Evolutionary conservation across 371 early-diverging fungal species (phyloP).

Genomic region (Coemansia sp.): DNA sequence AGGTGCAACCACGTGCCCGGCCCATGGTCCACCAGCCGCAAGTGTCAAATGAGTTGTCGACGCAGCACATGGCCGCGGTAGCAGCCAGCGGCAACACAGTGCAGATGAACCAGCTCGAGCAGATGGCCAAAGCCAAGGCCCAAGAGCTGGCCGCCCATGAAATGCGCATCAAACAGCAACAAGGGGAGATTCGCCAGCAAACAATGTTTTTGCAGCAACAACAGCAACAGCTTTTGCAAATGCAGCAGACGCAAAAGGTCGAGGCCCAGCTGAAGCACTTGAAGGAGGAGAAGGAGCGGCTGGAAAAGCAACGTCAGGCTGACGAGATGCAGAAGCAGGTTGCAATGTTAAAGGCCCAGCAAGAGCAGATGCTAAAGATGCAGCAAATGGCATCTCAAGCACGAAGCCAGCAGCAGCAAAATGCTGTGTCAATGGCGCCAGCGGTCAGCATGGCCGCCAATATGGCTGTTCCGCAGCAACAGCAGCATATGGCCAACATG

Average conservation of each 20-base stretch:
- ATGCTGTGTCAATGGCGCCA: constrained; percentile 1
- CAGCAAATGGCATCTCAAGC: constrained; percentile 47
- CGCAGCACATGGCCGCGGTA: constrained; percentile 32
- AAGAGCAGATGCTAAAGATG: constrained; percentile 48
- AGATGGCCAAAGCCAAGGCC: constrained; percentile 39
- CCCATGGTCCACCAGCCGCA: constrained; percentile 17
- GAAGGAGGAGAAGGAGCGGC: constrained; percentile 37
- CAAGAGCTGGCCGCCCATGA: constrained; percentile 49
- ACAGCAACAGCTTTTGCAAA: constrained; percentile 45
- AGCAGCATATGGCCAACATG: neutral
- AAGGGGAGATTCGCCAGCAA: constrained; percentile 46
- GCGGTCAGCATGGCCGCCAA: constrained; percentile 2
- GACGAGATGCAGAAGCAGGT: constrained; percentile 41
- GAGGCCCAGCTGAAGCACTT: constrained; percentile 49
- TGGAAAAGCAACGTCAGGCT: constrained; percentile 41
- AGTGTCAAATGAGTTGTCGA: neutral
- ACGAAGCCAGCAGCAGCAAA: neutral
- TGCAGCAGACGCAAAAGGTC: constrained; percentile 50
- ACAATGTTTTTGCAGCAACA: constrained; percentile 45
- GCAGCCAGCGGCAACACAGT: constrained; percentile 47
- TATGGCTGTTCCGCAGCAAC: constrained; percentile 9
- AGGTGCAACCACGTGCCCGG: constrained; percentile 27
- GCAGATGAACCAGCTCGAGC: constrained; percentile 35
- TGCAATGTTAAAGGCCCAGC: constrained; percentile 34
- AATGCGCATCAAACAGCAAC: constrained; percentile 38